Conservation (phyloP, 2,329 filamentous ascomycete genomes). For the Penicillium sclerotiorum region DNA sequence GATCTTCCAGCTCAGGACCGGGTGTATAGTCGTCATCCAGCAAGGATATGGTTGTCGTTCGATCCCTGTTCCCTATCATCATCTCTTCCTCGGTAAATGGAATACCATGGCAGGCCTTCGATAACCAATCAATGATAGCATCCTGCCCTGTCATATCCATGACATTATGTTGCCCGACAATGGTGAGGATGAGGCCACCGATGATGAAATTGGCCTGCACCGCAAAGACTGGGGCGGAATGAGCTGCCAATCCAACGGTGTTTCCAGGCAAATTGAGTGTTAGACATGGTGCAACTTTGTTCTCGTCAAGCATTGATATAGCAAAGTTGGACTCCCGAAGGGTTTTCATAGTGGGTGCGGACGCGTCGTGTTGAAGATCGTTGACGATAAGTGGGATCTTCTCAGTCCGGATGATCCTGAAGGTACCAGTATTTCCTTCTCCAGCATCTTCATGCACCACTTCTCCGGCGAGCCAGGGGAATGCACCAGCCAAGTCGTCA, state of each 20-base stretch:
- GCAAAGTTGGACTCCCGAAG: constrained; percentile 48
- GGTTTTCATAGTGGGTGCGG: constrained; percentile 41
- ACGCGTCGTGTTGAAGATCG: constrained; percentile 43
- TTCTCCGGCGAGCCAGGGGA: constrained; percentile 37
- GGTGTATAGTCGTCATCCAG: constrained; percentile 42
- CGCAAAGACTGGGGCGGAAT: constrained; percentile 46
- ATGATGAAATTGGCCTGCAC: constrained; percentile 54
- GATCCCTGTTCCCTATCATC: constrained; percentile 43
- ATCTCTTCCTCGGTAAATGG: constrained; percentile 51
- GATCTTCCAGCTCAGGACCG: constrained; percentile 40
- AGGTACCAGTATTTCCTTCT: constrained; percentile 34
- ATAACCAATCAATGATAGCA: constrained; percentile 49
- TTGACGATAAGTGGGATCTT: constrained; percentile 46
- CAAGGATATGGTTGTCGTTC: constrained; percentile 42
- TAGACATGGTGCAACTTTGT: constrained; percentile 45
- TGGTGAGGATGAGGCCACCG: constrained; percentile 54
- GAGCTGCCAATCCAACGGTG: constrained; percentile 25
- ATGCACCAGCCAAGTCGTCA: constrained; percentile 9
- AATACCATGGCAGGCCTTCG: constrained; percentile 50
- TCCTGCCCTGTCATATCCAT: constrained; percentile 57
- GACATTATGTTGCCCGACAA: constrained; percentile 52
- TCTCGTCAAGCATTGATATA: constrained; percentile 53
- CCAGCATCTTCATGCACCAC: constrained; percentile 40
- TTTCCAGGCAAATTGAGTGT: constrained; percentile 33
- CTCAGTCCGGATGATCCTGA: constrained; percentile 42